Base-by-base conservation (phyloP, 2,329 filamentous ascomycete genomes). In the Cercospora brassicicola region DNA sequence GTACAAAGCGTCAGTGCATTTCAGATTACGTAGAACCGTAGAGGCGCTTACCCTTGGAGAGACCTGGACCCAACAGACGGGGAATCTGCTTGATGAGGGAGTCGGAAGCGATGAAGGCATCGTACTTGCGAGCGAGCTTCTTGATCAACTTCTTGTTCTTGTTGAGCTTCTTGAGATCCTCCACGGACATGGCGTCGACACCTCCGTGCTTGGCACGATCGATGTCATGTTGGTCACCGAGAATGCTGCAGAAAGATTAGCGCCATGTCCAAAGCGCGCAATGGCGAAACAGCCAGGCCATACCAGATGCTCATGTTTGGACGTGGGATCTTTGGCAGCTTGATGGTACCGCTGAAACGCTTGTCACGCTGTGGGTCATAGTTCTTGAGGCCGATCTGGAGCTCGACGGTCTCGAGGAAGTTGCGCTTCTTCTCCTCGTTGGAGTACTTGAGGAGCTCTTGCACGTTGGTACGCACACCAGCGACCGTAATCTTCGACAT, bases 91-190 rank as follows among this genome's bases (percentile, higher is more conserved):
- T 97, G 91, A 99, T 97, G 81, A 99, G 87, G 81, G 91, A 87
- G 82, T 99, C 95, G 82, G 94, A 98, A 83, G 95, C 91, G 82
- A 99, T 86, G 87, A 99, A 99, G 78, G 95, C 95, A 85, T 99
- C 95, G 90, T 99, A 98, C 89, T 99, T 99, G 90, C 94, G 93
- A 74, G 95, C 95, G 76, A 99, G 92, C 91, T 99, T 99, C 93
- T 99, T 99, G 91, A 99, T 97, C 81, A 98, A 91, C 91, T 99
- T 99, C 92, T 99, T 98, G 93, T 99, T 99, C 93, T 99, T 99
- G 91, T 99, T 99, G 78, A 99, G 93, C 91, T 99, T 99, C 92
- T 99, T 99, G 86, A 99, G 87, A 85, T 99, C 95, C 80, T 99
- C 95, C 76, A 92, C 85, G 80, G 92, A 96, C 95, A 98, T 98